Evolutionary conservation across 768 basidiomycete species (phyloP).

Genomic region (Tephrocybe sp.): DNA sequence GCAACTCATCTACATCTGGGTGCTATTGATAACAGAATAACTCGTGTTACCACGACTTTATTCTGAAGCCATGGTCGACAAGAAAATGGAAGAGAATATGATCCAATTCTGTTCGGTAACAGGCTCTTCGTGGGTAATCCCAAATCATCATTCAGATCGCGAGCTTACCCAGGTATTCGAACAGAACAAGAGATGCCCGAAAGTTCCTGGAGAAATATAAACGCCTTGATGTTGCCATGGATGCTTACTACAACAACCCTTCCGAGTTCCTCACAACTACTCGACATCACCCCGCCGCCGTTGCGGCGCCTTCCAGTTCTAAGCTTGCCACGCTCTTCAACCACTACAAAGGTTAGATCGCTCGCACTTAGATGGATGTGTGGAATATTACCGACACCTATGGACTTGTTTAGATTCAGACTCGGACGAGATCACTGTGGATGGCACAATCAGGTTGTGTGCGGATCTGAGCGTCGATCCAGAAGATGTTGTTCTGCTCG

Average conservation of each 20-base stretch:
- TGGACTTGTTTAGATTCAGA: conserved; percentile 46
- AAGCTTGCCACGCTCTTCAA: conserved; percentile 63
- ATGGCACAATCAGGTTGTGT: conserved; percentile 81
- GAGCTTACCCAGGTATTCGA: conserved; percentile 25
- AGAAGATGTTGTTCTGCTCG: conserved; percentile 81
- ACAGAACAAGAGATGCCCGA: conserved; percentile 57
- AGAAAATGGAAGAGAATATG: conserved; percentile 49
- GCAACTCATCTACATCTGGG: too few species aligned
- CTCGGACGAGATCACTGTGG: conserved; percentile 64
- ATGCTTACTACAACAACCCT: conserved; percentile 69
- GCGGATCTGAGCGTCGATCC: conserved; percentile 68
- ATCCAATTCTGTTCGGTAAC: conserved; percentile 66
- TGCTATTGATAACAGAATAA: too few species aligned
- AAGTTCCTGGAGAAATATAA: conserved; percentile 71
- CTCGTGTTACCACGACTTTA: neutral
- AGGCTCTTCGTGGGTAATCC: conserved; percentile 62
- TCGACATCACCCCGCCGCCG: conserved; percentile 19
- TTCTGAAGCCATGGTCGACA: conserved; percentile 33
- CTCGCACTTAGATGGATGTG: neutral
- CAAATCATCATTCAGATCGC: conserved; percentile 16
- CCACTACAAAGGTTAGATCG: conserved; percentile 59
- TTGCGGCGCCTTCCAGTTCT: conserved; percentile 44
- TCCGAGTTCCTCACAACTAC: conserved; percentile 26
- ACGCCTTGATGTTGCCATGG: conserved; percentile 69
- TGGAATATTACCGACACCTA: neutral